Percentiles rank a stretch among this genome's conserved stretches.
phyloP scores from a whole-genome alignment of 2,329 filamentous ascomycete genomes.

The Exophiala oligosperma region DNA sequence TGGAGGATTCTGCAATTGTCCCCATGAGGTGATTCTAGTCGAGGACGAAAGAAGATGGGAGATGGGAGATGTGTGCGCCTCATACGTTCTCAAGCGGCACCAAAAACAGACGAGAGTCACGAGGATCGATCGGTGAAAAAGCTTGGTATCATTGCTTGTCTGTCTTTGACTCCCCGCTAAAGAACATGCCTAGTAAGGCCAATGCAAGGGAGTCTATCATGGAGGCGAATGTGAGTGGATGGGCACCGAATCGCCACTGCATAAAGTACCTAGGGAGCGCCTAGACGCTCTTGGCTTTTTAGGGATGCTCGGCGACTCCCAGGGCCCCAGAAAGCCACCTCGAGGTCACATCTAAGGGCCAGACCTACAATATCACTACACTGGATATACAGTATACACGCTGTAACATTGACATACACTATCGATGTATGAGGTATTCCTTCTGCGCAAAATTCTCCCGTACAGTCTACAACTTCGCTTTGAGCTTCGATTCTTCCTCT shows the following conservation, averaged over 20 bases:
- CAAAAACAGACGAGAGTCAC: background rate
- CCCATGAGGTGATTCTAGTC: background rate
- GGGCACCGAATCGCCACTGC: too few relatives aligned
- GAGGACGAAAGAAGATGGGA: background rate
- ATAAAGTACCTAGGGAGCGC: too few relatives aligned
- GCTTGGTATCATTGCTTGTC: conserved; percentile 1
- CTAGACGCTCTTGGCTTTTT: background rate
- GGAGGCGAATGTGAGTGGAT: too few relatives aligned
- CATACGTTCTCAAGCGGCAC: background rate
- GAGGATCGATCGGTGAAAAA: background rate
- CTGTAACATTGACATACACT: too few relatives aligned
- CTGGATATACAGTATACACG: too few relatives aligned
- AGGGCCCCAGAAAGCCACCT: too few relatives aligned
- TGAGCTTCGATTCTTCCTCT: conserved; percentile 35
- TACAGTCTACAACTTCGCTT: conserved; percentile 43
- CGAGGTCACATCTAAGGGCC: too few relatives aligned
- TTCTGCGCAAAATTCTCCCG: background rate
- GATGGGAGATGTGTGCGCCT: background rate
- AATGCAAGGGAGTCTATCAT: background rate
- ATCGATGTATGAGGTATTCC: background rate
- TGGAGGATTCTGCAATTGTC: background rate
- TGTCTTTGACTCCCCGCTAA: background rate
- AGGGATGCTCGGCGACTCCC: background rate
- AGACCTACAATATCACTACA: too few relatives aligned
- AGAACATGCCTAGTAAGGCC: background rate